These are phyloP conservation scores for Monosporascus sp. DNA, from an alignment of 2,329 filamentous ascomycete species.

Conservation along the genomic window DNA sequence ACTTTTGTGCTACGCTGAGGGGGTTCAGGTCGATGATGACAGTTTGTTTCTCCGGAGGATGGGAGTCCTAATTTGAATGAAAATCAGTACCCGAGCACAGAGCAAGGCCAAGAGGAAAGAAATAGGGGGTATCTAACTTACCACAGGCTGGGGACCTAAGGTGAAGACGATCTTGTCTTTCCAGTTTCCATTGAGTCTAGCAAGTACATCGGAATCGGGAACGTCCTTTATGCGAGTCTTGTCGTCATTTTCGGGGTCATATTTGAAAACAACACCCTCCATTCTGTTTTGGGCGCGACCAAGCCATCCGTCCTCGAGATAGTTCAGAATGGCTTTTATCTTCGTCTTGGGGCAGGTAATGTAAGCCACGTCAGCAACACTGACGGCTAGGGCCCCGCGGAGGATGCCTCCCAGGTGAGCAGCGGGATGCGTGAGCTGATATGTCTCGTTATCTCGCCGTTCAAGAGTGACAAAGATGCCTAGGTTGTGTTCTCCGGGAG, in stretches of 20 bases:
- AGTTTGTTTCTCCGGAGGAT: conserved; percentile 55
- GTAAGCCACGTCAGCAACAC: conserved; percentile 84
- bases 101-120: background rate
- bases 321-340: conserved; percentile 88
- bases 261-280: conserved; percentile 84
- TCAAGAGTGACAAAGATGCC: conserved; percentile 91
- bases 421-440: conserved; percentile 91
- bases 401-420: conserved; percentile 86
- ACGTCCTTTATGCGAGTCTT: conserved; percentile 80
- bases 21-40: conserved; percentile 87
- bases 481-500: conserved; percentile 86
- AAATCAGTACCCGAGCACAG: conserved; percentile 5
- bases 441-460: conserved; percentile 78
- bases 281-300: conserved; percentile 88
- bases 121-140: conserved; percentile 37
- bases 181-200: conserved; percentile 81
- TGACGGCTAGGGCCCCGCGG: conserved; percentile 81
- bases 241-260: conserved; percentile 81
- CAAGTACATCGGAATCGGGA: conserved; percentile 76
- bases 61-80: conserved; percentile 30
- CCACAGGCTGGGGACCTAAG: conserved; percentile 54
- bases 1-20: conserved; percentile 73
- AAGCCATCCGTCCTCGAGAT: conserved; percentile 92
- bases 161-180: conserved; percentile 64
- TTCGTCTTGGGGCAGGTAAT: conserved; percentile 86